These are phyloP conservation scores for Sphagnum magellanicum DNA, from an alignment of 228 moss, liverwort and hornwort species.

Conservation along the genomic window DNA sequence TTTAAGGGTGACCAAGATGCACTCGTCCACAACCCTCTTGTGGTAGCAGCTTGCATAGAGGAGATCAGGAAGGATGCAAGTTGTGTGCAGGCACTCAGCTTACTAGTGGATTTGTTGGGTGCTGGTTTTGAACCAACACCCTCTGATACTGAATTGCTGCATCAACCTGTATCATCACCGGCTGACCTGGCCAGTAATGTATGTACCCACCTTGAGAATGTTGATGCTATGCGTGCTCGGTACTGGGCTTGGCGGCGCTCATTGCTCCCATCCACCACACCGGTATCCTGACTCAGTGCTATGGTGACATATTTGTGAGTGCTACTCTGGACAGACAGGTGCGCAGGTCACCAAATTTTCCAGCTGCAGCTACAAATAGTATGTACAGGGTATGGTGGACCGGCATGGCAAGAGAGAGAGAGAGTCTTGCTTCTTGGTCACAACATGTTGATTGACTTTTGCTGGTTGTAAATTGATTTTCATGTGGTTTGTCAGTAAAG, in stretches of 20 bases:
- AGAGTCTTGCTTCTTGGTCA: too few relatives aligned
- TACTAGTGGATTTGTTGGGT: constrained; percentile 71
- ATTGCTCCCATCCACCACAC: constrained; percentile 31
- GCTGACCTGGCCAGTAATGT: constrained; percentile 56
- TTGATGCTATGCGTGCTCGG: constrained; percentile 63
- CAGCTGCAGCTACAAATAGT: too few relatives aligned
- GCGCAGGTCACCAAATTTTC: too few relatives aligned
- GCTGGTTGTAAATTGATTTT: too few relatives aligned
- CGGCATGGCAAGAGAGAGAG: too few relatives aligned
- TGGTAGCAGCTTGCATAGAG: constrained; percentile 50
- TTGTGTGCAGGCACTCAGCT: constrained; percentile 56
- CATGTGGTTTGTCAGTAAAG: too few relatives aligned
- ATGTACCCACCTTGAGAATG: constrained; percentile 52
- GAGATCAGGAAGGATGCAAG: constrained; percentile 39
- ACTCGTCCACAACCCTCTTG: constrained; percentile 30
- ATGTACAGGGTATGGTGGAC: too few relatives aligned
- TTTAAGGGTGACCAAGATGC: constrained; percentile 57
- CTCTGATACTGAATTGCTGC: constrained; percentile 22
- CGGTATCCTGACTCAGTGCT: constrained; percentile 6
- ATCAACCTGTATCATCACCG: constrained; percentile 32
- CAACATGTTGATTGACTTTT: too few relatives aligned
- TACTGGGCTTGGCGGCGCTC: constrained; percentile 90
- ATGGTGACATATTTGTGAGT: not conserved
- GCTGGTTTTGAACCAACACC: constrained; percentile 62
- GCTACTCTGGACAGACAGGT: too few relatives aligned